Conservation (phyloP, 192 early-diverging fungal genomes). For the Backusella morwellensis region DNA sequence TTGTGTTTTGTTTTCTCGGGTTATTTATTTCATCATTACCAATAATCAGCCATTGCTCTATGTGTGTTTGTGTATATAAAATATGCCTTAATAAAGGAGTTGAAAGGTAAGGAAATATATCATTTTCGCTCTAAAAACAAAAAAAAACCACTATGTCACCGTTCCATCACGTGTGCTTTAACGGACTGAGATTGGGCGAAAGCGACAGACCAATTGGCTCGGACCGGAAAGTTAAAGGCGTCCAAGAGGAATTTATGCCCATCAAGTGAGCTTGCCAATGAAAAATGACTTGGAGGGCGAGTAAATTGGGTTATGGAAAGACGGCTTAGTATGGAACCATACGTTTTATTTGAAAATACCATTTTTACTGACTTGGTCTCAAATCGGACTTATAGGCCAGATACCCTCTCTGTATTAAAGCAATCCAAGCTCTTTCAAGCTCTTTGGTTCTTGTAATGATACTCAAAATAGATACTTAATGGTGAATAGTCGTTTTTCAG, state of each 20-base stretch:
- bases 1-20: neutral
- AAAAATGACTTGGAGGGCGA: too few relatives aligned
- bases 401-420: too few relatives aligned
- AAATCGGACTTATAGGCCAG: too few relatives aligned
- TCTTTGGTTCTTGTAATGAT: slow-evolving; percentile 94
- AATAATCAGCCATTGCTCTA: neutral
- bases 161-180: neutral
- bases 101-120: neutral
- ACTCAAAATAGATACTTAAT: slow-evolving; percentile 92
- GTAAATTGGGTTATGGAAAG: slow-evolving; percentile 15
- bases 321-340: slow-evolving; percentile 76
- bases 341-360: slow-evolving; percentile 43
- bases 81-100: neutral
- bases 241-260: too few relatives aligned
- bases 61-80: neutral
- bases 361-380: too few relatives aligned
- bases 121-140: neutral
- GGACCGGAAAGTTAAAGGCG: too few relatives aligned
- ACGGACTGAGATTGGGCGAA: neutral
- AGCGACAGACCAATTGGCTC: too few relatives aligned
- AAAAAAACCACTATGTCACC: neutral
- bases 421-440: slow-evolving; percentile 88
- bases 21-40: slow-evolving; percentile 1
- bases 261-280: too few relatives aligned
- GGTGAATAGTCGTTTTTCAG: slow-evolving; percentile 86